These are phyloP conservation scores for Auricularia auricula-judae DNA, from an alignment of 768 basidiomycete species.

Conservation along the genomic window DNA sequence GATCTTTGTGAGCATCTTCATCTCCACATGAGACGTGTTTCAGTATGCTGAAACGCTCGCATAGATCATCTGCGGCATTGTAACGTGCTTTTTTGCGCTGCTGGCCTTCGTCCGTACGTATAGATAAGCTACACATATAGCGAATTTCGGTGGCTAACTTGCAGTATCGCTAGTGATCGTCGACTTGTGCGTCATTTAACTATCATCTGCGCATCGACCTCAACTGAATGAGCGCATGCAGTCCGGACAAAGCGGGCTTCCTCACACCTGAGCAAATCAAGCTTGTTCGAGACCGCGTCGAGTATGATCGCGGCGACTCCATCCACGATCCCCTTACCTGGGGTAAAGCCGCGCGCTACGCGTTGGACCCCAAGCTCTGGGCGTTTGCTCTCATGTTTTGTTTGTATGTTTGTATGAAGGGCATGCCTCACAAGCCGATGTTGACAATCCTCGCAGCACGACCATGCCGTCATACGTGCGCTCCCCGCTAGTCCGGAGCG, in stretches of 20 bases:
- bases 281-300: constrained; percentile 14
- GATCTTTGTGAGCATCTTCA: constrained; percentile 12
- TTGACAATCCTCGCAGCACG: background rate
- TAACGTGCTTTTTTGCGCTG: constrained; percentile 12
- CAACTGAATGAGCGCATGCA: background rate
- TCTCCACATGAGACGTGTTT: background rate
- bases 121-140: background rate
- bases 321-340: constrained; percentile 14
- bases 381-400: constrained; percentile 13
- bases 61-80: constrained; percentile 10
- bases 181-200: constrained; percentile 12
- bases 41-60: background rate
- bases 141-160: background rate
- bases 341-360: constrained; percentile 10
- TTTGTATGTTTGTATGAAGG: constrained; percentile 3
- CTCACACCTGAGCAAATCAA: constrained; percentile 14
- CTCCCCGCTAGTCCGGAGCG: too few relatives aligned
- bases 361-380: constrained; percentile 17
- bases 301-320: constrained; percentile 18
- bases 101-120: constrained; percentile 6
- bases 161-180: constrained; percentile 10
- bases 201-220: background rate
- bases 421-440: background rate
- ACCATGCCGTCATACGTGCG: background rate
- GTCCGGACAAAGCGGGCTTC: constrained; percentile 20